Evolutionary conservation across 305 asterid species (phyloP).

Genomic region (Andrographis paniculata): DNA sequence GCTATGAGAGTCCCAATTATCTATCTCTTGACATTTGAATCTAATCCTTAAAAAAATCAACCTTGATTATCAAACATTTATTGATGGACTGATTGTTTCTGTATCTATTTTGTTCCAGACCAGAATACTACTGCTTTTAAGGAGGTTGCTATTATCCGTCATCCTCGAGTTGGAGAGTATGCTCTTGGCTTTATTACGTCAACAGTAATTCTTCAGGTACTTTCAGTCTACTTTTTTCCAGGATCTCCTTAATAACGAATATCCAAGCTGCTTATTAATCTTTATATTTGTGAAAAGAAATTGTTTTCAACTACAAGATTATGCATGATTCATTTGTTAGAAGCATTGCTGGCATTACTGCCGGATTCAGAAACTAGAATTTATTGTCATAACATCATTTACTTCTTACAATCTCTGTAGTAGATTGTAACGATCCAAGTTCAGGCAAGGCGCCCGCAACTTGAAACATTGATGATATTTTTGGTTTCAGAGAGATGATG

Average conservation of each 20-base stretch:
- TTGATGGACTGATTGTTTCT: background rate
- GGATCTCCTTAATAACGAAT: too few species aligned
- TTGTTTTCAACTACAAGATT: slow-evolving; percentile 8
- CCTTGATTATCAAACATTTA: background rate
- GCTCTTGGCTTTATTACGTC: background rate
- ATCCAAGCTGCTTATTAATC: too few species aligned
- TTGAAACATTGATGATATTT: slow-evolving; percentile 12
- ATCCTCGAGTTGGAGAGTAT: background rate
- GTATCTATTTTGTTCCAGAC: background rate
- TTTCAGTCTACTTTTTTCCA: background rate
- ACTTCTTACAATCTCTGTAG: background rate
- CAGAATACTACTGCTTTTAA: background rate
- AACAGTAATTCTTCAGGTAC: background rate
- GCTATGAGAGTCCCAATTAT: too few species aligned
- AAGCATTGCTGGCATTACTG: background rate
- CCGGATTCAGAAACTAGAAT: slow-evolving; percentile 5
- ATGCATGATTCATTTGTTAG: background rate
- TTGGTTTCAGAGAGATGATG: slow-evolving; percentile 59
- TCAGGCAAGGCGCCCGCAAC: background rate
- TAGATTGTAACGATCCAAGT: background rate
- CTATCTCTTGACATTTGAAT: too few species aligned
- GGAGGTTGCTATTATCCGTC: slow-evolving; percentile 1
- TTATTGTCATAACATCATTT: background rate
- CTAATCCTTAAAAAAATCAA: too few species aligned
- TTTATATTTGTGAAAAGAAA: slow-evolving; percentile 1